These are phyloP conservation scores for Coemansia sp. DNA, from an alignment of 371 early-diverging fungal species.

Conservation along the genomic window DNA sequence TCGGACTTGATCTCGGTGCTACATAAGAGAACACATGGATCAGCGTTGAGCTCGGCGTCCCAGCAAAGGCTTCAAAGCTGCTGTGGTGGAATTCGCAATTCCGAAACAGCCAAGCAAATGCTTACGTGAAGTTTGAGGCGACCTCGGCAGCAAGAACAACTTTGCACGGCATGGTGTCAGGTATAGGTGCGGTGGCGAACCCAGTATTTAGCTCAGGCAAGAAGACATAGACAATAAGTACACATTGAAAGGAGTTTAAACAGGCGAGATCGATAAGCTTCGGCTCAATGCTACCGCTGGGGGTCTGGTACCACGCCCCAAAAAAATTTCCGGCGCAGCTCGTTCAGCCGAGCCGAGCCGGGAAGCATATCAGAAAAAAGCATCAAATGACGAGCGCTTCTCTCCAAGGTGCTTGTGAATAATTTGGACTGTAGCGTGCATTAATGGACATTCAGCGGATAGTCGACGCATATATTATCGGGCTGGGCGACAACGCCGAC, in stretches of 20 bases:
- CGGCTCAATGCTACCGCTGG: neutral
- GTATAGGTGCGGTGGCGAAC: neutral
- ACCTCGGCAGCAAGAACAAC: constrained; percentile 52
- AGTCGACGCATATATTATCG: constrained; percentile 47
- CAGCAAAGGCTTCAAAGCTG: neutral
- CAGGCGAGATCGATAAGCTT: neutral
- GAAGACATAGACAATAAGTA: constrained; percentile 2
- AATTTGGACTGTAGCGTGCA: neutral
- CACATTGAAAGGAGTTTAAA: neutral
- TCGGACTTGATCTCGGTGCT: constrained; percentile 74
- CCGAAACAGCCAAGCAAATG: constrained; percentile 1
- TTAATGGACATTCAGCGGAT: constrained; percentile 41
- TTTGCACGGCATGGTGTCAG: constrained; percentile 50
- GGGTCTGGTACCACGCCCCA: neutral
- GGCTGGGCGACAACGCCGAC: constrained; percentile 38
- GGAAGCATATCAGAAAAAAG: neutral
- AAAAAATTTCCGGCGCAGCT: neutral
- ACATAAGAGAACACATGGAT: neutral
- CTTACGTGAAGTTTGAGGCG: constrained; percentile 49
- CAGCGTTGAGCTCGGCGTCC: neutral
- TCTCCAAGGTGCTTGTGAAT: neutral
- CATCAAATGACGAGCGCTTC: no score
- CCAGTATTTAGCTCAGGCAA: neutral
- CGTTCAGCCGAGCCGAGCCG: constrained; percentile 1
- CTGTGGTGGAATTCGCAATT: no score